Percentiles rank a stretch among this genome's conserved stretches.
Evolutionary conservation across 2,329 filamentous ascomycete species (phyloP).

Genomic region (Scedosporium aurantiacum): DNA sequence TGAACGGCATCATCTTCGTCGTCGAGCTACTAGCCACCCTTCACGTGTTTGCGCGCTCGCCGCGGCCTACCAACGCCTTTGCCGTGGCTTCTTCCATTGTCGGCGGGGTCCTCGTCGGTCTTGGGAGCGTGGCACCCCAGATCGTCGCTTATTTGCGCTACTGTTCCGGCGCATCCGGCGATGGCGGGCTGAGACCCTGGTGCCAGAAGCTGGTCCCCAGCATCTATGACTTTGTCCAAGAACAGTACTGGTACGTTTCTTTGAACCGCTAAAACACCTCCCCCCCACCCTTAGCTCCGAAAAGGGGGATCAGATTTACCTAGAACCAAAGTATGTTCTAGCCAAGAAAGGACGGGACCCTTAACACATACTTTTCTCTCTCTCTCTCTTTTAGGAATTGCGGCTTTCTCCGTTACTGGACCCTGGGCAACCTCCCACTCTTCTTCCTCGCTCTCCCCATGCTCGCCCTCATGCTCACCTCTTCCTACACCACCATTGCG

Average conservation of each 20-base stretch:
- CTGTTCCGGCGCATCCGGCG: slow-evolving; percentile 32
- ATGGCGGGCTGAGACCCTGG: slow-evolving; percentile 51
- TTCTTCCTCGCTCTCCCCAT: slow-evolving; percentile 77
- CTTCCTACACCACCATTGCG: slow-evolving; percentile 41
- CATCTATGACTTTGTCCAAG: slow-evolving; percentile 85
- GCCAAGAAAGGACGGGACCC: neutral
- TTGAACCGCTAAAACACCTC: neutral
- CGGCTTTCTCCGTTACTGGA: slow-evolving; percentile 88
- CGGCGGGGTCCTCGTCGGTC: slow-evolving; percentile 56
- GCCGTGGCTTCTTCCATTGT: slow-evolving; percentile 48
- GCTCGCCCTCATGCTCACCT: slow-evolving; percentile 50
- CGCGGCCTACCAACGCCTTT: slow-evolving; percentile 29
- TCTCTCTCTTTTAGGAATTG: slow-evolving; percentile 70
- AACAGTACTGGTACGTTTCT: slow-evolving; percentile 68
- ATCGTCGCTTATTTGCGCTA: slow-evolving; percentile 61
- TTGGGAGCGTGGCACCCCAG: slow-evolving; percentile 64
- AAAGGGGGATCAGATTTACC: neutral
- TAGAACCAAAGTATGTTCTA: neutral
- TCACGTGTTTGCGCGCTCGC: slow-evolving; percentile 14
- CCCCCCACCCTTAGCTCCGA: slow-evolving; percentile 1
- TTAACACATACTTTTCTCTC: slow-evolving; percentile 12
- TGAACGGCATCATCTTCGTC: slow-evolving; percentile 64
- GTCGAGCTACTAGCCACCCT: slow-evolving; percentile 40
- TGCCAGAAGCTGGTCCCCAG: slow-evolving; percentile 64
- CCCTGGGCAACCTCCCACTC: slow-evolving; percentile 68